Conservation (phyloP, 805 yeast species). For the Kluyveromyces starmeri region DNA sequence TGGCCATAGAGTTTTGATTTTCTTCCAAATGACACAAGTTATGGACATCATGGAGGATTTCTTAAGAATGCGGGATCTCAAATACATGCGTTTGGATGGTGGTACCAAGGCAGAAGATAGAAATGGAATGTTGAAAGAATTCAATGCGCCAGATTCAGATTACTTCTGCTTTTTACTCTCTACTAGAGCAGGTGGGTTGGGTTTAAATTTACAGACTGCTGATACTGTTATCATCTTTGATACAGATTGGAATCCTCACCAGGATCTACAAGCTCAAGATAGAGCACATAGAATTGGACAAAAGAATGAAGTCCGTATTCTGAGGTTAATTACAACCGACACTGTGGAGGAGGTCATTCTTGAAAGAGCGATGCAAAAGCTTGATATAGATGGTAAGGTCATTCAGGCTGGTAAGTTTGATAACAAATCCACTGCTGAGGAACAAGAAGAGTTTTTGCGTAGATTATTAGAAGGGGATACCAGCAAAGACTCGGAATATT, state of each 20-base stretch:
- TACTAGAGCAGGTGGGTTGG: slow-evolving; percentile 86
- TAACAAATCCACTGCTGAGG: slow-evolving; percentile 78
- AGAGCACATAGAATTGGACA: slow-evolving; percentile 88
- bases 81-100: slow-evolving; percentile 75
- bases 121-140: slow-evolving; percentile 60
- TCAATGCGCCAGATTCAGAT: slow-evolving; percentile 69
- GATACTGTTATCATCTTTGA: slow-evolving; percentile 82
- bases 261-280: slow-evolving; percentile 85
- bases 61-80: slow-evolving; percentile 54
- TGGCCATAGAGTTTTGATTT: slow-evolving; percentile 73
- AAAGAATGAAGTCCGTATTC: slow-evolving; percentile 76
- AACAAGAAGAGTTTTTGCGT: slow-evolving; percentile 72
- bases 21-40: slow-evolving; percentile 84
- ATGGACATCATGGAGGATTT: slow-evolving; percentile 89
- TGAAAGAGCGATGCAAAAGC: slow-evolving; percentile 73
- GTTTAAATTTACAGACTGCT: slow-evolving; percentile 78
- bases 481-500: slow-evolving; percentile 32
- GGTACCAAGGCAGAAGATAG: slow-evolving; percentile 79
- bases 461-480: slow-evolving; percentile 64
- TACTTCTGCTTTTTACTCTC: slow-evolving; percentile 72
- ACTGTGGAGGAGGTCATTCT: slow-evolving; percentile 78
- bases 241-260: slow-evolving; percentile 89
- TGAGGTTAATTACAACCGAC: slow-evolving; percentile 70
- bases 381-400: slow-evolving; percentile 82
- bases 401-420: slow-evolving; percentile 89